These are phyloP conservation scores for Bolboschoenus planiculmis DNA, from an alignment of 176 grass and related monocot species.

Conservation along the genomic window DNA sequence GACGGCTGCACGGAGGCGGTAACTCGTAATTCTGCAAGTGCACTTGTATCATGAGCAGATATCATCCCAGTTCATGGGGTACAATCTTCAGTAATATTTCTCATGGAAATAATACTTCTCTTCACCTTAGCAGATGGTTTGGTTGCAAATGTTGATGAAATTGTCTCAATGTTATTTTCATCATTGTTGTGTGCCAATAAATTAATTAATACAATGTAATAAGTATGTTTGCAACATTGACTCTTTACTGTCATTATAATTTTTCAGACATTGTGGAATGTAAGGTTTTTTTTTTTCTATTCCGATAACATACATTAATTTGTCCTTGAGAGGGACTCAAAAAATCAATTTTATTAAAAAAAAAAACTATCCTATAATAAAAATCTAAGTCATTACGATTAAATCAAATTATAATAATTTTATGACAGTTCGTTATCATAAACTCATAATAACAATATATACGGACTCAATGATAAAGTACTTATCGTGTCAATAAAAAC, in stretches of 20 bases:
- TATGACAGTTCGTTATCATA: too few relatives aligned
- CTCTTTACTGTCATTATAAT: not conserved
- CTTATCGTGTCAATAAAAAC: too few relatives aligned
- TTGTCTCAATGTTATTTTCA: not conserved
- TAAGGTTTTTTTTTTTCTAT: too few relatives aligned
- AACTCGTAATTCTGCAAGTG: not conserved
- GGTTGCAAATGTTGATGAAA: not conserved
- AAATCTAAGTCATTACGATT: too few relatives aligned
- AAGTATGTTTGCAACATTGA: not conserved
- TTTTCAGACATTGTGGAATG: too few relatives aligned
- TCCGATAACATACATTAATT: too few relatives aligned
- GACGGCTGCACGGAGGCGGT: constrained; percentile 76
- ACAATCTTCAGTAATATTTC: not conserved
- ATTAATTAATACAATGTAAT: not conserved
- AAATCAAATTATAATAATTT: too few relatives aligned
- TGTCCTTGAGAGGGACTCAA: too few relatives aligned
- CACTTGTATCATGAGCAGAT: not conserved
- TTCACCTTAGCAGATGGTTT: not conserved
- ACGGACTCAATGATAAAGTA: too few relatives aligned
- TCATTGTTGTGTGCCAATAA: not conserved
- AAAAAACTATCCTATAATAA: too few relatives aligned
- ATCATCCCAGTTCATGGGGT: not conserved
- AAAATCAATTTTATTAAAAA: too few relatives aligned
- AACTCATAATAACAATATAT: too few relatives aligned
- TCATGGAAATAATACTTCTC: not conserved